phyloP scores from a whole-genome alignment of 805 yeast genomes.

The Ogataea thermomethanolica region DNA sequence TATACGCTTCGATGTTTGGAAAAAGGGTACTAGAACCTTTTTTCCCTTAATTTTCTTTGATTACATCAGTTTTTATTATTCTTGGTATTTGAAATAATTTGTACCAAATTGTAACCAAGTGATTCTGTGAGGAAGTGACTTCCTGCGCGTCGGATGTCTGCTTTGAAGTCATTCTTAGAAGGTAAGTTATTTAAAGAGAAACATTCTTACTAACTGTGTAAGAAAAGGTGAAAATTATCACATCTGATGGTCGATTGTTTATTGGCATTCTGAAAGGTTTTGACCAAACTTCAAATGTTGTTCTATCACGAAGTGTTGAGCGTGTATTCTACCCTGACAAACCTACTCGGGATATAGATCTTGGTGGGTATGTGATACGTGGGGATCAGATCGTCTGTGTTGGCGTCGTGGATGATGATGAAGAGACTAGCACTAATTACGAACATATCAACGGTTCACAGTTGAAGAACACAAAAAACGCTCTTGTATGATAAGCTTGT shows the following conservation, averaged over 20 bases:
- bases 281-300: conserved; percentile 61
- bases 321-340: conserved; percentile 43
- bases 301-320: conserved; percentile 50
- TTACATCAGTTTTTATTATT: too few species aligned
- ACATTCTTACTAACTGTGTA: conserved; percentile 16
- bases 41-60: too few species aligned
- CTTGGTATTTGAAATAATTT: too few species aligned
- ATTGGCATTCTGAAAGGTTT: conserved; percentile 53
- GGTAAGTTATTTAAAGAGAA: conserved; percentile 16
- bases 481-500: conserved; percentile 18
- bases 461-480: conserved; percentile 32
- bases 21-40: too few species aligned
- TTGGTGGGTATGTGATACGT: conserved; percentile 52
- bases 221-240: conserved; percentile 52
- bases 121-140: background rate
- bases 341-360: conserved; percentile 36
- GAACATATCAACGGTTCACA: conserved; percentile 22
- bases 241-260: conserved; percentile 54
- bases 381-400: conserved; percentile 58
- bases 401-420: conserved; percentile 47
- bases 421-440: conserved; percentile 43
- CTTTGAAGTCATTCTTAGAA: conserved; percentile 24
- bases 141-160: conserved; percentile 19
- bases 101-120: background rate
- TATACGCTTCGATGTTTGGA: too few species aligned